A percentile compares a stretch with the other conserved stretches of the same genome.
Conservation (phyloP, 768 basidiomycete genomes). For the Leccinum sublutescens region DNA sequence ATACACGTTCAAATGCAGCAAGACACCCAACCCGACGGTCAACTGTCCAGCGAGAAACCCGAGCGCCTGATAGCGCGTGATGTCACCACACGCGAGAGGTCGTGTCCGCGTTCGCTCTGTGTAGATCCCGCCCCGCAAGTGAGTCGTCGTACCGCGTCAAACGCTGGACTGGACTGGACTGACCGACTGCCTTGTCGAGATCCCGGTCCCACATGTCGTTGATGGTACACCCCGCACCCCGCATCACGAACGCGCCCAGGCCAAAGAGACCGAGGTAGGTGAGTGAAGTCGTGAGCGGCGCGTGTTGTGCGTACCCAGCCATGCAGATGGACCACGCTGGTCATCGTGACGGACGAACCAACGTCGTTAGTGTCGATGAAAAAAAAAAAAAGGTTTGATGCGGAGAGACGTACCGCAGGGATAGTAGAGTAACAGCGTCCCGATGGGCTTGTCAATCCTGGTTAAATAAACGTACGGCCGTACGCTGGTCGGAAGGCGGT, state of each 20-base stretch:
- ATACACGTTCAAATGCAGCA: conserved; percentile 93
- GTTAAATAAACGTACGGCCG: conserved; percentile 85
- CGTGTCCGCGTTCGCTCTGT: conserved; percentile 88
- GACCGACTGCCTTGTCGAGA: conserved; percentile 90
- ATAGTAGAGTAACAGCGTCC: conserved; percentile 86
- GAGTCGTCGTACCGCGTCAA: not conserved
- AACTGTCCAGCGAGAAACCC: conserved; percentile 83
- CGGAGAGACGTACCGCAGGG: conserved; percentile 74
- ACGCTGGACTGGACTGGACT: conserved; percentile 2
- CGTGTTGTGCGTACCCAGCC: conserved; percentile 79
- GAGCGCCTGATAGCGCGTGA: conserved; percentile 72
- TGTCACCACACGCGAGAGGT: conserved; percentile 82
- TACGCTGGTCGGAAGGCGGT: conserved; percentile 53
- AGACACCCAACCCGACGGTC: conserved; percentile 74
- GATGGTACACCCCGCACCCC: conserved; percentile 97
- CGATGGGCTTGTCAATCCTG: conserved; percentile 95
- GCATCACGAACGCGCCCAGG: conserved; percentile 89
- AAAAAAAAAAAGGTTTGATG: not conserved
- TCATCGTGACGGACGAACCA: not conserved
- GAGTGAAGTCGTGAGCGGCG: conserved; percentile 65
- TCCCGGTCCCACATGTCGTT: conserved; percentile 99
- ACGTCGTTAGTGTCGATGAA: not conserved
- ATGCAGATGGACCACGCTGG: conserved; percentile 98
- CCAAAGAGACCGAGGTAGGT: conserved; percentile 84
- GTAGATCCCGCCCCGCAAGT: not conserved